Evolutionary conservation across 352 stramenopile genomes (phyloP).

Genomic region (Aphanomyces stellatus): DNA sequence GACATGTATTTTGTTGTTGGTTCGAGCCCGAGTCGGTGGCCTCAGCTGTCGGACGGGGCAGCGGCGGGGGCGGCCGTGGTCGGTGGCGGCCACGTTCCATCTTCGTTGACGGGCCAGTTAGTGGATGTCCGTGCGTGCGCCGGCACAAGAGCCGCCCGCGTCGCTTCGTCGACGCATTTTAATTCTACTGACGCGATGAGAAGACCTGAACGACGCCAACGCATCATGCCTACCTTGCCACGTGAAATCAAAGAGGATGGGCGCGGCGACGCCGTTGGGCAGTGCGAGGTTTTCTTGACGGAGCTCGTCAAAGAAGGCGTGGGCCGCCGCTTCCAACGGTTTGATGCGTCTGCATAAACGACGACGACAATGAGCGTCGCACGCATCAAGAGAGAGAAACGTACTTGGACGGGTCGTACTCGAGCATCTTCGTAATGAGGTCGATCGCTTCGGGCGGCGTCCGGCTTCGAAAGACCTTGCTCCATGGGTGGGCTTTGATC

Average conservation of each 20-base stretch:
- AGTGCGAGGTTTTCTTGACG: slow-evolving; percentile 65
- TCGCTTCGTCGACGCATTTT: slow-evolving; percentile 54
- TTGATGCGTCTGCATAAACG: slow-evolving; percentile 57
- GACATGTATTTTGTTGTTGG: no score
- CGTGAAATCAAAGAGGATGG: slow-evolving; percentile 93
- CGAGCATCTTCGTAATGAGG: slow-evolving; percentile 94
- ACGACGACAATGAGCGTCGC: neutral
- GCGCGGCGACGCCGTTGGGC: slow-evolving; percentile 73
- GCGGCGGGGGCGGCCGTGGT: slow-evolving; percentile 15
- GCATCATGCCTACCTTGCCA: slow-evolving; percentile 49
- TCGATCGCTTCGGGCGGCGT: slow-evolving; percentile 96
- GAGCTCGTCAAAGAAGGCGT: slow-evolving; percentile 99
- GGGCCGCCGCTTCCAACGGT: slow-evolving; percentile 80
- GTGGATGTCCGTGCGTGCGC: slow-evolving; percentile 49
- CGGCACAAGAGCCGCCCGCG: slow-evolving; percentile 72
- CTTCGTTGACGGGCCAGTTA: slow-evolving; percentile 68
- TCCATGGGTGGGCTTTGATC: slow-evolving; percentile 98
- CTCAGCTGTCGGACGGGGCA: neutral
- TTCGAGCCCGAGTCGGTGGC: no score
- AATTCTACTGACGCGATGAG: no score
- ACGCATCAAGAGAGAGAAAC: slow-evolving; percentile 24
- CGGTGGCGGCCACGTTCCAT: slow-evolving; percentile 55
- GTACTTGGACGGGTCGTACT: slow-evolving; percentile 93
- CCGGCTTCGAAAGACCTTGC: slow-evolving; percentile 94
- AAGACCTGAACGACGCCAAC: no score